Evolutionary conservation across 768 basidiomycete species (phyloP).

Genomic region (Sporobolomyces phaffii): DNA sequence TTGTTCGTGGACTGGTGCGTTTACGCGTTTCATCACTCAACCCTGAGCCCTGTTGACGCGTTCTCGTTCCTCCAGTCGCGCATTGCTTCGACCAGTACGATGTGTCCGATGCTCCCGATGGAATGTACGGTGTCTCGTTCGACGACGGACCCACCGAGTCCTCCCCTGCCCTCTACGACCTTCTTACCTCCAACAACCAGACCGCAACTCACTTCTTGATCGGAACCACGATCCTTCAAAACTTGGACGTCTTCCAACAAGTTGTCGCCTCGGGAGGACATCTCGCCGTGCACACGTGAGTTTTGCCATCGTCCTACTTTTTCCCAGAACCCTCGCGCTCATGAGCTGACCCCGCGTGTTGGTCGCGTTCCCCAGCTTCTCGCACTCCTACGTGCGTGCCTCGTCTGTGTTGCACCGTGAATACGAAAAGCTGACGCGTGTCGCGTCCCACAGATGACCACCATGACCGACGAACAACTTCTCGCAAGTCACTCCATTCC

Average conservation of each 20-base stretch:
- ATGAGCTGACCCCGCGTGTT: background rate
- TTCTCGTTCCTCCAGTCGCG: background rate
- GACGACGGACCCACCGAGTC: constrained; percentile 69
- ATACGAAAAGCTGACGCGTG: background rate
- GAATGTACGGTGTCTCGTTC: constrained; percentile 59
- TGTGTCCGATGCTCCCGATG: constrained; percentile 69
- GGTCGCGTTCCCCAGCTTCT: constrained; percentile 53
- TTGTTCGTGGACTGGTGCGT: constrained; percentile 31
- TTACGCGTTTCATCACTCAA: background rate
- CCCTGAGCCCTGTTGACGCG: background rate
- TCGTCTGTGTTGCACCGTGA: background rate
- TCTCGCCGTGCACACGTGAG: constrained; percentile 48
- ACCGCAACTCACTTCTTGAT: constrained; percentile 84
- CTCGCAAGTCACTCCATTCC: no score
- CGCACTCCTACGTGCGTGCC: constrained; percentile 53
- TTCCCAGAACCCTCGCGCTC: background rate
- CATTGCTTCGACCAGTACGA: constrained; percentile 54
- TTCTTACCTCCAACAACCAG: constrained; percentile 61
- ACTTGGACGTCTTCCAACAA: constrained; percentile 56
- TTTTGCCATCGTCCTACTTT: background rate
- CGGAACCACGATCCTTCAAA: constrained; percentile 62
- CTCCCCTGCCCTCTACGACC: constrained; percentile 55
- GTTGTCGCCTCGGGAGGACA: constrained; percentile 52
- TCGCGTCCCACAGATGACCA: constrained; percentile 59
- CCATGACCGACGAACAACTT: constrained; percentile 62